Percentiles rank a stretch among this genome's conserved stretches.
Evolutionary conservation across 306 rosid genomes (phyloP).

Genomic region (Cicer arietinum): DNA sequence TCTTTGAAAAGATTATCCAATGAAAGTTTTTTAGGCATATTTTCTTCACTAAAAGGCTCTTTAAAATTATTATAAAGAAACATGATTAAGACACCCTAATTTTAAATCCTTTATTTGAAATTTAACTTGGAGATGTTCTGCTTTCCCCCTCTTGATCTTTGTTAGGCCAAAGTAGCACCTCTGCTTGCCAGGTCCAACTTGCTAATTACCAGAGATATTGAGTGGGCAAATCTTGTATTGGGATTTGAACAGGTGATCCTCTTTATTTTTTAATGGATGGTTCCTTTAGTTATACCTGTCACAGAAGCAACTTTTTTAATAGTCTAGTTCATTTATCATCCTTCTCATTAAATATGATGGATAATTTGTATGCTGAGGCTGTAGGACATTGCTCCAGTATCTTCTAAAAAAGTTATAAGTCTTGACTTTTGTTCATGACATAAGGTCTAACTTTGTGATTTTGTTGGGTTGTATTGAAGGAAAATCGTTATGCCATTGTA

Average conservation of each 20-base stretch:
- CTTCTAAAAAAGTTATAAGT: slow-evolving; percentile 20
- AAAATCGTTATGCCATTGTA: slow-evolving; percentile 91
- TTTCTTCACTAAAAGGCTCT: background rate
- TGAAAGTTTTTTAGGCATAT: background rate
- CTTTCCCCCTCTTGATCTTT: slow-evolving; percentile 39
- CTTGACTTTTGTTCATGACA: background rate
- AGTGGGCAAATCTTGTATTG: slow-evolving; percentile 94
- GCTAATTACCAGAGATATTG: slow-evolving; percentile 87
- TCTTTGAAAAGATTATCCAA: background rate
- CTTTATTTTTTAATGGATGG: slow-evolving; percentile 22
- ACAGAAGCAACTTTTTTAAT: background rate
- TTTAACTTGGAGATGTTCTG: slow-evolving; percentile 38
- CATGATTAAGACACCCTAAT: background rate
- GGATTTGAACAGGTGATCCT: slow-evolving; percentile 91
- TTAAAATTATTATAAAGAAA: background rate
- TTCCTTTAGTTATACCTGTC: slow-evolving; percentile 32
- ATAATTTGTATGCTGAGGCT: slow-evolving; percentile 14
- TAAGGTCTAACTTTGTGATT: slow-evolving; percentile 42
- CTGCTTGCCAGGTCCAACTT: slow-evolving; percentile 96
- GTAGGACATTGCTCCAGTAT: slow-evolving; percentile 13
- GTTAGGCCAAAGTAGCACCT: slow-evolving; percentile 77
- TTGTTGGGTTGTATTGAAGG: slow-evolving; percentile 64
- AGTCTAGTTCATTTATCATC: slow-evolving; percentile 27
- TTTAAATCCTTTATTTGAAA: background rate
- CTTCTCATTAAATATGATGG: slow-evolving; percentile 22